A percentile compares a stretch with the other conserved stretches of the same genome.
phyloP scores from a whole-genome alignment of 2,329 filamentous ascomycete genomes.

The Fragosphaeria purpurea region DNA sequence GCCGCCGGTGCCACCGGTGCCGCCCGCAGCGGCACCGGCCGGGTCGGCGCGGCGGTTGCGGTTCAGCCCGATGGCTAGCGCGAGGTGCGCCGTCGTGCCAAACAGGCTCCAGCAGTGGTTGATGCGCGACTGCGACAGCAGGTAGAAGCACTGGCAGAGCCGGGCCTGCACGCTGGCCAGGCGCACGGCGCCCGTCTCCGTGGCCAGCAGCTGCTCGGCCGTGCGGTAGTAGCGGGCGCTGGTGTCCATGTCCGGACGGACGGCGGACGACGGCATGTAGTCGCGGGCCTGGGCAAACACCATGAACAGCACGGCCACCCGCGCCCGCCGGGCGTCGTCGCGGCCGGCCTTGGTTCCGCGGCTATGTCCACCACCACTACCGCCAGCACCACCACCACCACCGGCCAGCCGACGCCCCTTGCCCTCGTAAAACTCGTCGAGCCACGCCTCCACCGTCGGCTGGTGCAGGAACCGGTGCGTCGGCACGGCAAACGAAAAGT shows the following conservation, averaged over 20 bases:
- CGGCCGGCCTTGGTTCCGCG: neutral
- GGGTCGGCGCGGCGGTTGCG: conserved; percentile 19
- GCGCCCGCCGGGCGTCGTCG: neutral
- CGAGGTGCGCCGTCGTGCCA: conserved; percentile 30
- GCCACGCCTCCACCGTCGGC: conserved; percentile 29
- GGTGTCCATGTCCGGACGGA: conserved; percentile 1
- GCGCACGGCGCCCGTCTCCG: conserved; percentile 28
- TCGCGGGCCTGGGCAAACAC: conserved; percentile 29
- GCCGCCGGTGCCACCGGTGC: too few relatives aligned
- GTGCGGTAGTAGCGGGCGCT: conserved; percentile 23
- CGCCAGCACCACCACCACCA: neutral
- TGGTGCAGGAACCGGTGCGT: conserved; percentile 34
- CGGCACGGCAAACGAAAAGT: conserved; percentile 33
- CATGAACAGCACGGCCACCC: conserved; percentile 25
- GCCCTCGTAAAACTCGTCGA: conserved; percentile 35
- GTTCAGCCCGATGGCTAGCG: conserved; percentile 29
- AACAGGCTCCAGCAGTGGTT: conserved; percentile 39
- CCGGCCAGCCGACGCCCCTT: conserved; percentile 17
- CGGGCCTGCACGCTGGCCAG: conserved; percentile 32
- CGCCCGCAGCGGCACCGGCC: neutral
- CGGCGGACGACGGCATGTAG: neutral
- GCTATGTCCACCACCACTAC: neutral
- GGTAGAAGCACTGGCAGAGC: conserved; percentile 32
- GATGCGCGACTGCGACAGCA: conserved; percentile 33
- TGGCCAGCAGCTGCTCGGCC: conserved; percentile 27